Base-by-base conservation (phyloP, 208 protist species). In the Acanthamoeba triangularis region DNA sequence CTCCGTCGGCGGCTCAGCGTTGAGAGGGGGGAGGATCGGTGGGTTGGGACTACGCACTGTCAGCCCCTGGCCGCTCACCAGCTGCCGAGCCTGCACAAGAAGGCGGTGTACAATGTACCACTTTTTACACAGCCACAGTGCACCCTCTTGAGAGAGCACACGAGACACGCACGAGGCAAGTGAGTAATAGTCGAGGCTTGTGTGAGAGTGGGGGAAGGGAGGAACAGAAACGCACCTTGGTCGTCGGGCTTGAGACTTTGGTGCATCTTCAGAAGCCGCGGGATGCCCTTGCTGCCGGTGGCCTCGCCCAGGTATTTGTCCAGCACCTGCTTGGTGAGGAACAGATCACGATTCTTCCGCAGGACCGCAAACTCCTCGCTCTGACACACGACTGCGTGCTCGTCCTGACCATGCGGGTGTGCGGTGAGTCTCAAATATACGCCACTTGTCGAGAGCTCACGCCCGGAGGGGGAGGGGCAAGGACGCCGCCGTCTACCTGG, bases 41-140 rank as follows among this genome's bases (percentile, higher is more conserved):
- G 14, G 28, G 6, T 88, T 54, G 13, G 6, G 13, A 20, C 0
- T 8, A 54, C 49, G 49, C 14, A 54, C 49, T 18, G 49, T 49
- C 14, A 85, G 44, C 41, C 10, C 25, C 35, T 54, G 35, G 25
- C 30, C 76, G 33, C 30, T 8, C 35, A 85, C 76, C 35, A 85
- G 44, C 44, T 54, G 33, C 30, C 30, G 16, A 16, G 76, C 76
- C 30, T 85, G 76, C 76, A 37, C 30, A 30, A 85, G 76, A 8
- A 85, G 76, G 33, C 76, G 76, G 30, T 37, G 30, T 44, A 56
- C 44, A 54, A 85, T 85, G 76, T 85, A 85, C 76, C 76, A 85
- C 44, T 85, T 85, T 28, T 85, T 85, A 54, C 30, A 30, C 0
- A 85, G 41, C 41, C 33, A 28, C 76, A 85, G 7, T 1, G 13